Evolutionary conservation across 495 filamentous ascomycete species (phyloP).

Genomic region (Lentithecium fluviatile): DNA sequence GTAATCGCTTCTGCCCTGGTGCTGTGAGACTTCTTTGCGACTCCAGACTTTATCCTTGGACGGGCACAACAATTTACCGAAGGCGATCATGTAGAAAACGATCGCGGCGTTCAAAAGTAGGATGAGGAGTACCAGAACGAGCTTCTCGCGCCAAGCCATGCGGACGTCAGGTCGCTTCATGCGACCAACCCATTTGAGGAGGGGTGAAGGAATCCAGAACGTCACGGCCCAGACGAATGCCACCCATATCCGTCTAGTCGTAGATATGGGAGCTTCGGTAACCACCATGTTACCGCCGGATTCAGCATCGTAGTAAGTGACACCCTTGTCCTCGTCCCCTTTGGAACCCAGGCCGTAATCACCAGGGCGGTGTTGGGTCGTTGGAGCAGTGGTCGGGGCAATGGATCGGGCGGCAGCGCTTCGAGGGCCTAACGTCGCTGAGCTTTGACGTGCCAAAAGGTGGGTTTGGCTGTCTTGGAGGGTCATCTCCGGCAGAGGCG

Average conservation of each 20-base stretch:
- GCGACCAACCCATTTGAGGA: conserved; percentile 75
- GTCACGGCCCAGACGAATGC: conserved; percentile 79
- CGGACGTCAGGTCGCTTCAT: conserved; percentile 98
- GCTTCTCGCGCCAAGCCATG: conserved; percentile 95
- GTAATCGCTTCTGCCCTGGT: conserved; percentile 72
- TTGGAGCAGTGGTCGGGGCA: conserved; percentile 69
- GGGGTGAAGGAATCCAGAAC: conserved; percentile 91
- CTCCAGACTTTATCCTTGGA: conserved; percentile 91
- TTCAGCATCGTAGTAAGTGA: conserved; percentile 75
- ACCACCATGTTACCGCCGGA: conserved; percentile 73
- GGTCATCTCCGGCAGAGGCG: conserved; percentile 59
- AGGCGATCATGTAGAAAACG: conserved; percentile 88
- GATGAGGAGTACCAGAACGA: conserved; percentile 79
- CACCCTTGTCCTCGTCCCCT: conserved; percentile 73
- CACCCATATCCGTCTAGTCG: conserved; percentile 72
- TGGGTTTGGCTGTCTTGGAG: conserved; percentile 69
- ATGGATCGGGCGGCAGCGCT: conserved; percentile 65
- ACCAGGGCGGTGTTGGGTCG: conserved; percentile 54
- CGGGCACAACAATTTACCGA: conserved; percentile 83
- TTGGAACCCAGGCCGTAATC: conserved; percentile 86
- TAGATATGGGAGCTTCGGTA: conserved; percentile 63
- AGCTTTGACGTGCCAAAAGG: conserved; percentile 61
- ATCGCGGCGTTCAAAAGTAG: conserved; percentile 77
- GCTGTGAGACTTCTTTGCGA: conserved; percentile 64
- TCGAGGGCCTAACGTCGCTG: conserved; percentile 59